phyloP scores from a whole-genome alignment of 345 rosid species.

The Microthlaspi erraticum region DNA sequence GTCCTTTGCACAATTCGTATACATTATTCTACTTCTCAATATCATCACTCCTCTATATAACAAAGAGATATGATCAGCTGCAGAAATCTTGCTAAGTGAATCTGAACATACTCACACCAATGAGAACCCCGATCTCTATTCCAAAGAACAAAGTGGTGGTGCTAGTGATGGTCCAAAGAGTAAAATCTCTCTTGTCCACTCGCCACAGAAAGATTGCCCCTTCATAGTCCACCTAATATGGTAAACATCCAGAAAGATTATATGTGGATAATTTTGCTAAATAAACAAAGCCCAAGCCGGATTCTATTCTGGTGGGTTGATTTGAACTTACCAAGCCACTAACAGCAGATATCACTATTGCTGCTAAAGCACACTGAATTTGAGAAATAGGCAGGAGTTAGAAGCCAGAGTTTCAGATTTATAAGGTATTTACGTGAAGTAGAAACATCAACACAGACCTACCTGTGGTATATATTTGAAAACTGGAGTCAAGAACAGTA shows the following conservation, averaged over 20 bases:
- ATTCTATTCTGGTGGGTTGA: conserved; percentile 21
- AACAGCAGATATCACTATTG: conserved; percentile 92
- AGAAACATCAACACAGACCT: conserved; percentile 37
- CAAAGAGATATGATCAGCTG: conserved; percentile 5
- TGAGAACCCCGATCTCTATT: conserved; percentile 95
- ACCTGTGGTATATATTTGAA: conserved; percentile 95
- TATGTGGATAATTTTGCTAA: conserved; percentile 15
- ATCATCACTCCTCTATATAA: not conserved
- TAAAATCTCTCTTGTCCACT: conserved; percentile 94
- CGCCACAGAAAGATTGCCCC: conserved; percentile 95
- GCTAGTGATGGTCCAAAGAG: conserved; percentile 89
- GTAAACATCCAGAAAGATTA: conserved; percentile 34
- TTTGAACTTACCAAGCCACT: conserved; percentile 78
- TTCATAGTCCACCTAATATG: conserved; percentile 82
- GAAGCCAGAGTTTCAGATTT: conserved; percentile 8
- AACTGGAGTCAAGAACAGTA: conserved; percentile 81
- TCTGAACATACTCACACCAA: conserved; percentile 73
- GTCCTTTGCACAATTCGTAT: conserved; percentile 5
- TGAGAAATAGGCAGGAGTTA: conserved; percentile 10
- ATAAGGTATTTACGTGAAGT: not conserved
- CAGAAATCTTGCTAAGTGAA: conserved; percentile 7
- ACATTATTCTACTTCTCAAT: conserved; percentile 4
- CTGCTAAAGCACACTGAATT: conserved; percentile 93
- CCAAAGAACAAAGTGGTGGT: conserved; percentile 84
- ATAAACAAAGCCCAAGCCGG: not conserved